Evolutionary conservation across 176 grass and related monocot species (phyloP).

Genomic region (Alloteropsis semialata): DNA sequence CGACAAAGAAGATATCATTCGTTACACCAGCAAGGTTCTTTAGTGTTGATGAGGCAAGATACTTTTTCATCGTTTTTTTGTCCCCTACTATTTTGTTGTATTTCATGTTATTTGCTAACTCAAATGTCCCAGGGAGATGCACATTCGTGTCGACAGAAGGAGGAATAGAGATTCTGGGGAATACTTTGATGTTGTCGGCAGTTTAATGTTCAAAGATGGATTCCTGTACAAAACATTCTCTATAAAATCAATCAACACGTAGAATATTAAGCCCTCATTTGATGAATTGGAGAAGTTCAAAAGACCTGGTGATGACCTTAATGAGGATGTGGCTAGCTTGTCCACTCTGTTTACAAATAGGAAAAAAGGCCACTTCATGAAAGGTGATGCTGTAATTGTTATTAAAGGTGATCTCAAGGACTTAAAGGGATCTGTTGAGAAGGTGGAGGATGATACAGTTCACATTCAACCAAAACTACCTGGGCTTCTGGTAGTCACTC

Average conservation of each 20-base stretch:
- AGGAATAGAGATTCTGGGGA: conserved; percentile 66
- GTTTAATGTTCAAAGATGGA: conserved; percentile 77
- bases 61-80: conserved; percentile 28
- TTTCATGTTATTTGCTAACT: conserved; percentile 29
- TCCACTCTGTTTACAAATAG: conserved; percentile 80
- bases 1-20: conserved; percentile 71
- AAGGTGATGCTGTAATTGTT: conserved; percentile 84
- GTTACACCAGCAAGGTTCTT: conserved; percentile 74
- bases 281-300: conserved; percentile 86
- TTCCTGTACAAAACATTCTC: conserved; percentile 79
- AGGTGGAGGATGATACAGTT: conserved; percentile 74
- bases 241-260: conserved; percentile 63
- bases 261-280: conserved; percentile 68
- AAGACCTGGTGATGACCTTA: conserved; percentile 64
- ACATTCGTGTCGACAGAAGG: conserved; percentile 57
- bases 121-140: conserved; percentile 53
- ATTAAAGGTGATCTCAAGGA: conserved; percentile 69
- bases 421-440: conserved; percentile 75
- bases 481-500: conserved; percentile 56
- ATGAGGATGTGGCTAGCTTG: conserved; percentile 64
- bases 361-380: conserved; percentile 85
- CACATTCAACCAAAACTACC: conserved; percentile 61
- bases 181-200: conserved; percentile 66
- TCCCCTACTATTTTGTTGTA: neutral
- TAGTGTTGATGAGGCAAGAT: conserved; percentile 75